Conservation (phyloP, 139 green algal genomes). For the Micromonas pusilla region DNA sequence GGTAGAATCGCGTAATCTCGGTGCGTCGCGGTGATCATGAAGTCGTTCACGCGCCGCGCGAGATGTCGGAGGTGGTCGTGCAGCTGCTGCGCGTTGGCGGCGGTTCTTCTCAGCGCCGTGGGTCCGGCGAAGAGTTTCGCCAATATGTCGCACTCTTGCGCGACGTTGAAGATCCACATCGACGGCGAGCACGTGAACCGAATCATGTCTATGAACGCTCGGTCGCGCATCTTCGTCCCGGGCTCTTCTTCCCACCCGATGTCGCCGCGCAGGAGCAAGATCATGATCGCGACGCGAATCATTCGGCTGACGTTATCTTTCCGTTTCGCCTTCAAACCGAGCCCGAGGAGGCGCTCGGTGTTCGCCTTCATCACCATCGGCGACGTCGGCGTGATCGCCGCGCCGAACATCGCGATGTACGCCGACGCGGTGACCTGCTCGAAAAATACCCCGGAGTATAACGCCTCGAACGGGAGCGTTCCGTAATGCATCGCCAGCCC, state of each 20-base stretch:
- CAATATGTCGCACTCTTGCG: background rate
- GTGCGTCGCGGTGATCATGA: background rate
- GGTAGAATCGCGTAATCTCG: background rate
- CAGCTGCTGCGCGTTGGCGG: background rate
- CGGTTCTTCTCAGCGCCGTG: background rate
- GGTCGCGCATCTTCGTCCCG: background rate
- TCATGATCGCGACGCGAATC: background rate
- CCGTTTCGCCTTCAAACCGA: background rate
- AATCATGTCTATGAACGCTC: background rate
- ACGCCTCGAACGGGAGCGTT: conserved; percentile 3
- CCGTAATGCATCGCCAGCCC: background rate
- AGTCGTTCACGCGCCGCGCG: background rate
- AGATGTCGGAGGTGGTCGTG: background rate
- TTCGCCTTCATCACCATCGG: conserved; percentile 1
- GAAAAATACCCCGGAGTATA: background rate
- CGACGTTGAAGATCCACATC: background rate
- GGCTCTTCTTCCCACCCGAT: background rate
- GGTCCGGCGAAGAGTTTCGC: background rate
- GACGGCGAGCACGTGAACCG: background rate
- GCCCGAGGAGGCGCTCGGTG: background rate
- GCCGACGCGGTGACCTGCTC: background rate
- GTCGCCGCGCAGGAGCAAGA: background rate
- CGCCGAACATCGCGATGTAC: background rate
- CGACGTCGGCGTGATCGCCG: background rate
- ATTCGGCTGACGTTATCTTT: background rate